Evolutionary conservation across 768 basidiomycete genomes (phyloP), one percentile per base, ranked within the genome.

Genomic region (Tricholoma terreum): DNA sequence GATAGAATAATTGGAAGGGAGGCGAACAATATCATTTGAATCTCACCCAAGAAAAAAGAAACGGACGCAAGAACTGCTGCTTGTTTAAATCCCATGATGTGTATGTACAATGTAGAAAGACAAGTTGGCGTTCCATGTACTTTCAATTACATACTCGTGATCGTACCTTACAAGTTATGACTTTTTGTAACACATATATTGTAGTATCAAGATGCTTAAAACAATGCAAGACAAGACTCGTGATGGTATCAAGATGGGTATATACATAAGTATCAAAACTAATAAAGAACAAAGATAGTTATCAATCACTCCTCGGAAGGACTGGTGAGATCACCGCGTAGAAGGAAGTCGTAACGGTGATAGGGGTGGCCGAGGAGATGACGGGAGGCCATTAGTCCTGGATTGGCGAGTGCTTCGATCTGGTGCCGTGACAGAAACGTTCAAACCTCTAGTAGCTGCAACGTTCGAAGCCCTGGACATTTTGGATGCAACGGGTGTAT

Each of bases 41-140:
- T 70, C 82, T 75, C 68, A 85, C 94, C 94, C 40, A 98, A 80
- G 65, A 96, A 90, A 77, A 98, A 98, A 58, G 89, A 92, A 54
- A 88, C 85, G 30, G 93, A 87, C 38, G 87, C 85, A 42, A 96
- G 81, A 24, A 96, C 84, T n/a, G 91, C 88, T 40, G 91, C 93
- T 69, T 92, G 87, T 68, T 83, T 82, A 80, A 96, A 98, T 46
- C 90, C 89, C 93, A 96, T 95, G 33, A 56, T 64, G 30, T n/a
- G n/a, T n/a, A n/a, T n/a, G n/a, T n/a, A n/a, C n/a, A n/a, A n/a
- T n/a, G n/a, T n/a, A n/a, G n/a, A n/a, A n/a, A n/a, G n/a, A n/a
- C n/a, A n/a, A n/a, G n/a, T n/a, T n/a, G n/a, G n/a, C n/a, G n/a
- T n/a, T n/a, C n/a, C n/a, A n/a, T n/a, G 17, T n/a, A n/a, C 30